Evolutionary conservation across 176 grass and related monocot species (phyloP), one percentile per base, ranked within the genome.

Genomic region (Cymbopogon citratus): DNA sequence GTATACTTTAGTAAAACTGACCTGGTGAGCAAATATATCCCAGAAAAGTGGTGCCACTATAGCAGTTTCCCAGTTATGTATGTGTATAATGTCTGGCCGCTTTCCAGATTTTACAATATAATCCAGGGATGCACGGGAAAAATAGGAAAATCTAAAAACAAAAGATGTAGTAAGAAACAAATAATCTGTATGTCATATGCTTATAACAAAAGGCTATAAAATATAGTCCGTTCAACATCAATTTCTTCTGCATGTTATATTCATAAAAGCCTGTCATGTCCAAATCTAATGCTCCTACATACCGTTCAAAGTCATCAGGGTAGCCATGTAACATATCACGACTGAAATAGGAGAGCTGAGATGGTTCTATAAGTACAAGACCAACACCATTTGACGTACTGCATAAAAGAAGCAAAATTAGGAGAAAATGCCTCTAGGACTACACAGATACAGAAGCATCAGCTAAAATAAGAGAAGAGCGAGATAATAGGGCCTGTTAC

Each of bases 41-140:
- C 90, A 91, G 74, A 91, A 91, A 63, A 91, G 78, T 0, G 86
- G 90, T 35, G 86, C 90, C 65, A 91, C 82, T 49, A 91, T 85
- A 85, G 90, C 78, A 88, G 90, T 91, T 86, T 91, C 84, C 86
- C 86, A 88, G 80, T 88, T 91, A 88, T 91, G 61, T 79, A 91
- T 44, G 57, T 91, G 90, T 63, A 91, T 83, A 70, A 91, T 69
- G 39, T 91, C 90, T 31, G 86, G 90, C 64, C 63, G 73, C 79
- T 91, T 91, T 79, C 86, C 90, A 69, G 82, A 82, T 88, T 91
- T 88, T 27, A 88, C 86, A 67, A 91, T 80, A 74, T 91, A 91
- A 80, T 91, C 90, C 90, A 91, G 38, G 5, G 90, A 91, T 43
- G 90, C 90, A 80, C 86, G 86, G 48, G 86, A 79, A 82, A 91